Conservation (phyloP, 1,284 basidiomycete genomes). For the Cyathus olla region DNA sequence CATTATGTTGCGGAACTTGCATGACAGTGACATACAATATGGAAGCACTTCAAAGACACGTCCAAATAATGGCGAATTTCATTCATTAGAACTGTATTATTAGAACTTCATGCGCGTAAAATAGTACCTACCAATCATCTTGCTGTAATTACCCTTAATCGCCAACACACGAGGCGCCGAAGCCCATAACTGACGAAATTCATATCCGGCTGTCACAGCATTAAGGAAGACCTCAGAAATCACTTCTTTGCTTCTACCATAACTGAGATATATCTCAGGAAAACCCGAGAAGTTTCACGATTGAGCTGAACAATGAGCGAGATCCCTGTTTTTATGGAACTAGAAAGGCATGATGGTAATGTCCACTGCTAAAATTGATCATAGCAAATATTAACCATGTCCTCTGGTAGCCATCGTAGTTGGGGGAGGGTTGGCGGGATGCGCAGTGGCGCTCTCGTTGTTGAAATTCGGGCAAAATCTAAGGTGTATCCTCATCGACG, state of each 20-base stretch:
- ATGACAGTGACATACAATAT: not conserved
- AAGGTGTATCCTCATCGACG: conserved; percentile 37
- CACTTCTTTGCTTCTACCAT: too few relatives aligned
- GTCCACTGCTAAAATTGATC: not conserved
- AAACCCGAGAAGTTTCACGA: too few relatives aligned
- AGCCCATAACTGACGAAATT: too few relatives aligned
- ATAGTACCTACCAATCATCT: not conserved
- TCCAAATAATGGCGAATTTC: not conserved
- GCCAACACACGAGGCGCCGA: too few relatives aligned
- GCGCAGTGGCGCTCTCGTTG: conserved; percentile 35
- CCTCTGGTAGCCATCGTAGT: conserved; percentile 31
- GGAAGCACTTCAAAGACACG: not conserved
- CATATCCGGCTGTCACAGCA: too few relatives aligned
- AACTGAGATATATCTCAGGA: too few relatives aligned
- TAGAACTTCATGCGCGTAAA: not conserved
- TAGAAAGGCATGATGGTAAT: not conserved
- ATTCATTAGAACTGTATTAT: not conserved
- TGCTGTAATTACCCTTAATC: not conserved
- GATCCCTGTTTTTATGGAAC: too few relatives aligned
- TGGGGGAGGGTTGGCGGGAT: conserved; percentile 40
- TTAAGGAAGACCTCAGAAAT: too few relatives aligned
- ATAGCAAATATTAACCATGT: too few relatives aligned
- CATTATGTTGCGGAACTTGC: not conserved
- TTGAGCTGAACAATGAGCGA: too few relatives aligned
- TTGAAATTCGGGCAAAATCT: conserved; percentile 13